Evolutionary conservation across 306 rosid genomes (phyloP).

Genomic region (Phaseolus lunatus): DNA sequence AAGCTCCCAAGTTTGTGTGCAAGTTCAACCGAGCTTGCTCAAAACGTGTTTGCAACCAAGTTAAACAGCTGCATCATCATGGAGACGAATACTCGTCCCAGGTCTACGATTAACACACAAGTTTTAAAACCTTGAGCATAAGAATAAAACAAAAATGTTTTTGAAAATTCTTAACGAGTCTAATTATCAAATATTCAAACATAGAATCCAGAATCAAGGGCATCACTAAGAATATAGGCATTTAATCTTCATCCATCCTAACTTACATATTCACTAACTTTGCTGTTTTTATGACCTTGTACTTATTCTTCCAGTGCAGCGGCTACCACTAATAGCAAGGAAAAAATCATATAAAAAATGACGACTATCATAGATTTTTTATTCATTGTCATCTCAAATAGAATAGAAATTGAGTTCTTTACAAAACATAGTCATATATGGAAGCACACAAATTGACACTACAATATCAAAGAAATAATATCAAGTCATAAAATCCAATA

Average conservation of each 20-base stretch:
- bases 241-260: conserved; percentile 4
- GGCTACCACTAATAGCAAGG: conserved; percentile 5
- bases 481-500: conserved; percentile 13
- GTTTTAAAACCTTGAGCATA: not conserved
- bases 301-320: not conserved
- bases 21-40: too few relatives aligned
- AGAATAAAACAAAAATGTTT: not conserved
- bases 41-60: too few relatives aligned
- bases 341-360: not conserved
- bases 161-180: not conserved
- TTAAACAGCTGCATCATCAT: too few relatives aligned
- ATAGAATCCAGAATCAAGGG: not conserved
- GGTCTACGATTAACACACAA: too few relatives aligned
- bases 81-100: too few relatives aligned
- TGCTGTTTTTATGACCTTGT: not conserved
- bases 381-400: not conserved
- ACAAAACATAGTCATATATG: not conserved
- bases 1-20: too few relatives aligned
- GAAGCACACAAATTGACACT: not conserved
- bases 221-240: not conserved
- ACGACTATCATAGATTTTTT: conserved; percentile 10
- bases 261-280: not conserved
- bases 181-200: conserved; percentile 15
- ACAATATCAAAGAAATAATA: conserved; percentile 8
- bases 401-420: not conserved